Evolutionary conservation across 169 alveolate species (phyloP), one percentile per base, ranked within the genome.

Genomic region (Plasmodium berghei): DNA sequence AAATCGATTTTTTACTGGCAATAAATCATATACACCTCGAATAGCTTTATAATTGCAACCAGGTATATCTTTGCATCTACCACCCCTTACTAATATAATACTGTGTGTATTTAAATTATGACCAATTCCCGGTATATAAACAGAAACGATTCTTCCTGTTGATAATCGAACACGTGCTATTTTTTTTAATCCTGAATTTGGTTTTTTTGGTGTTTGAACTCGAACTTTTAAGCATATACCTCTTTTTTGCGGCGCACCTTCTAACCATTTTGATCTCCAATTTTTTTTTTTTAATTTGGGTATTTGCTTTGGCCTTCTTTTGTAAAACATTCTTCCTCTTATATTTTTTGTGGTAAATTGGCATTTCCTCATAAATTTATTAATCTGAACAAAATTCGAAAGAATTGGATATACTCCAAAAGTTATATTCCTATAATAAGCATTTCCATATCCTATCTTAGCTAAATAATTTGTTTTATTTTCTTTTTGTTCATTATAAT

Each of bases 1-100:
- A 9, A 83, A 70, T 58, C 97, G 87, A 90, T 95, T 95, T 72
- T 95, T 95, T 28, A 95, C 97, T 0, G 97, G 97, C 34, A 95
- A 86, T 58, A 94, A 83, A 49, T 95, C 97, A 42, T 87, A 95
- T 72, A 92, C 95, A 61, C 97, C 97, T 34, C 97, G 74, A 3
- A 95, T 92, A 9, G 94, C 96, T 89, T 93, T 94, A 93, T 95
- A 95, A 88, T 94, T 93, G 56, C 97, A 94, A 5, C 97, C 97
- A 8, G 97, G 95, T 9, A 94, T 94, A 69, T 95, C 97, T 73
- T 92, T 93, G 71, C 96, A 91, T 48, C 97, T 92, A 1, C 97
- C 97, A 1, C 97, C 97, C 20, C 97, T 89, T 42, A 95, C 96
- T 49, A 95, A 72, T 5, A 95, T 96, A 26, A 92, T 95, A 12